Conservation (phyloP, 2,329 filamentous ascomycete species). For the Phyllosticta paracitricarpa region DNA sequence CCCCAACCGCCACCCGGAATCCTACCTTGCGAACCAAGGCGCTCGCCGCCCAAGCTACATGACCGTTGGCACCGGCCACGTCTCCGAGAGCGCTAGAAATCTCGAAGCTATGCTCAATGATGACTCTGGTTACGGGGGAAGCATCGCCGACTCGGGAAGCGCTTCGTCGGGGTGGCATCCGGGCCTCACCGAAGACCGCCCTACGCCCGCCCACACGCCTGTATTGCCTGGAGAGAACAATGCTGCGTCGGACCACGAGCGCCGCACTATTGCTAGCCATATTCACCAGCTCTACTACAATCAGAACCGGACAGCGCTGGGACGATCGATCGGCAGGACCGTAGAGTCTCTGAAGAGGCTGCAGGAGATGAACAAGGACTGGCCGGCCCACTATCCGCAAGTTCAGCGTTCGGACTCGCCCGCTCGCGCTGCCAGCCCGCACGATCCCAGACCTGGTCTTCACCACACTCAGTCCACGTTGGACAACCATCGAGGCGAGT, state of each 20-base stretch:
- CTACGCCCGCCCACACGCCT: constrained; percentile 46
- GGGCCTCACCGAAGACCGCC: constrained; percentile 46
- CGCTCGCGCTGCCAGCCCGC: constrained; percentile 22
- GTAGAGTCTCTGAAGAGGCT: constrained; percentile 74
- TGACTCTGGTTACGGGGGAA: constrained; percentile 89
- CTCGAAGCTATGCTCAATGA: constrained; percentile 72
- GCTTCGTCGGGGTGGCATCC: constrained; percentile 44
- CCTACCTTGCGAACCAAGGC: constrained; percentile 3
- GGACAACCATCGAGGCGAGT: constrained; percentile 37
- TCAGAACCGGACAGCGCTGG: constrained; percentile 78
- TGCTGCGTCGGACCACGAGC: constrained; percentile 48
- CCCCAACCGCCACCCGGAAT: constrained; percentile 13
- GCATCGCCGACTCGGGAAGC: constrained; percentile 55
- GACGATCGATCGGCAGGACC: constrained; percentile 74
- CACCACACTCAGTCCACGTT: constrained; percentile 53
- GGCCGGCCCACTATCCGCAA: constrained; percentile 93
- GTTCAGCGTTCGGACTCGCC: constrained; percentile 47
- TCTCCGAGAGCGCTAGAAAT: constrained; percentile 70
- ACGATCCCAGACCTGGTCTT: constrained; percentile 48
- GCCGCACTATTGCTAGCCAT: constrained; percentile 64
- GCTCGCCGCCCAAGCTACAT: constrained; percentile 57
- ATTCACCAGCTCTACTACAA: constrained; percentile 94
- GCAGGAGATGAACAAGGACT: constrained; percentile 79
- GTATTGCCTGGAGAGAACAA: constrained; percentile 39
- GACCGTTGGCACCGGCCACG: constrained; percentile 75